Percentiles rank a stretch among this genome's conserved stretches.
These are phyloP conservation scores for Platismatia glauca DNA, from an alignment of 495 filamentous ascomycete genomes.

Conservation along the genomic window DNA sequence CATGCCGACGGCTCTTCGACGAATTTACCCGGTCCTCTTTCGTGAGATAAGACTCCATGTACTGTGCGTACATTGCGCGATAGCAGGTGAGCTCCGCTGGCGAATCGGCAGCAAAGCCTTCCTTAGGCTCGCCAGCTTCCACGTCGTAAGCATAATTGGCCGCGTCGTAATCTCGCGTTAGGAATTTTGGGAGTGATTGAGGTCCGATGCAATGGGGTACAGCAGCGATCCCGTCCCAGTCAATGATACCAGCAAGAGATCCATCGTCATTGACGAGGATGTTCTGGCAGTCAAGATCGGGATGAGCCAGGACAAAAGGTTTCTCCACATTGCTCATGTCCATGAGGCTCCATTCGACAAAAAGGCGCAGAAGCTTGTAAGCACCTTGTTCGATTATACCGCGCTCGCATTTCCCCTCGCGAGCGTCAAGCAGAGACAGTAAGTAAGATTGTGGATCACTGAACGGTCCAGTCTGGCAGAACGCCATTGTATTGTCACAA, in stretches of 20 bases:
- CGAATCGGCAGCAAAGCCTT: neutral
- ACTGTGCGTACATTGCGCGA: neutral
- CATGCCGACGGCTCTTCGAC: neutral
- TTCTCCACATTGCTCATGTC: neutral
- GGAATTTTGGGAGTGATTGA: constrained; percentile 29
- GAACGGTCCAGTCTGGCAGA: neutral
- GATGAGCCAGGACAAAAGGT: constrained; percentile 31
- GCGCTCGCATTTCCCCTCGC: neutral
- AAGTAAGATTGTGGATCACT: neutral
- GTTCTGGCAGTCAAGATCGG: constrained; percentile 35
- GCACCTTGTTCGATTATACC: neutral
- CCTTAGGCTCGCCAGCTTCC: neutral
- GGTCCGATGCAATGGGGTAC: constrained; percentile 21
- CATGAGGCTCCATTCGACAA: neutral
- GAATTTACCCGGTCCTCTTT: neutral
- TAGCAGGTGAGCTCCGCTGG: neutral
- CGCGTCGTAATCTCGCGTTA: constrained; percentile 35
- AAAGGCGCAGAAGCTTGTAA: neutral
- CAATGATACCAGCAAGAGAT: constrained; percentile 32
- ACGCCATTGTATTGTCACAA: neutral
- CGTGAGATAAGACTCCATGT: neutral
- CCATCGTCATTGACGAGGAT: constrained; percentile 32
- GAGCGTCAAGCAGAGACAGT: neutral
- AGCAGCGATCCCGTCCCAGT: constrained; percentile 33
- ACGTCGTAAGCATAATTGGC: neutral